Base-by-base conservation (phyloP, 352 stramenopile genomes). In the Phytopythium boreale region DNA sequence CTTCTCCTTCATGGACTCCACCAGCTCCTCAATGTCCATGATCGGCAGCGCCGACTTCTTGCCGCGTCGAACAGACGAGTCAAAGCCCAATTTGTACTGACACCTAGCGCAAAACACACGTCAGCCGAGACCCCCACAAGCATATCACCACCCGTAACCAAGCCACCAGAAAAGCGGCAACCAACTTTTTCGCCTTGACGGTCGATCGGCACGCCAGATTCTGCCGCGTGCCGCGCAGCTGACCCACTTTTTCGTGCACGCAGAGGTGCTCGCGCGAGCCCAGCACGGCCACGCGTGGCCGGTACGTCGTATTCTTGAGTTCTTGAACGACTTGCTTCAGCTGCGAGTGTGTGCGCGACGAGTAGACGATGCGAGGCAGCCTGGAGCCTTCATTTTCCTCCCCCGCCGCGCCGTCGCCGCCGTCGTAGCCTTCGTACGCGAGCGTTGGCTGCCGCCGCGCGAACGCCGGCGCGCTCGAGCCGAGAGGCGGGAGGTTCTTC, bases 11-110 rank as follows among this genome's bases (percentile, higher is more conserved):
- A 92, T 94, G 44, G 75, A 81, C 22, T 82, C 70, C 20, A 98
- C 92, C 5, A 99, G 82, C 64, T 99, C 97, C 79, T 99, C 98
- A 72, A 99, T 99, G 69, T 99, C 98, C 65, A 99, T 84, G n/a
- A 99, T 95, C 20, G 82, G 82, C 10, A 92, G 59, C 19, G 68
- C 75, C 49, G 74, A 64, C 50, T 84, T 75, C 52, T 77, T 83
- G 27, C 77, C 82, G 11, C 74, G 69, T 41, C 80, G 80, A 10
- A 76, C 75, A 39, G 82, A 74, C 12, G 68, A 71, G 60, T 95
- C 88, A 73, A 93, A 93, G 8, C 88, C 84, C 22, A 84, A 60
- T 62, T 95, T 95, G 69, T 80, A 94, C 36, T 74, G 72, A 34
- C 87, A 95, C 39, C 87, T 95, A 36, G 2, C 1, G 11, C 39